Conservation (phyloP, 179 eudicot genomes). For the Carnegiea gigantea region DNA sequence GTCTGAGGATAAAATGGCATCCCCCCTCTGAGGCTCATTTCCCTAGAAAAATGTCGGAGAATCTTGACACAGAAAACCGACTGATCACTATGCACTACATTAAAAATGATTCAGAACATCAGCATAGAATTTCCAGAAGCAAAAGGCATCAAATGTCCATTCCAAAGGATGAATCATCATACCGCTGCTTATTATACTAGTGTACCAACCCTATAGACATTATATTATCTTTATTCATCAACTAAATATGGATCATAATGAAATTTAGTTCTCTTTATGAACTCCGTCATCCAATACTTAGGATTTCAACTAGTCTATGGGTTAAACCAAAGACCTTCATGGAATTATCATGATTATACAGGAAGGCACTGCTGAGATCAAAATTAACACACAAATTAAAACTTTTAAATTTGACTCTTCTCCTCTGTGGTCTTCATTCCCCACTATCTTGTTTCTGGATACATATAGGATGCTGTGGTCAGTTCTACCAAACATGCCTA, state of each 20-base stretch:
- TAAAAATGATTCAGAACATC: not conserved
- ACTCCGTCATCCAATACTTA: not conserved
- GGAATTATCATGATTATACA: not conserved
- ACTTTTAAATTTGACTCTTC: too few relatives aligned
- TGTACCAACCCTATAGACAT: not conserved
- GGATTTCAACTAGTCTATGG: not conserved
- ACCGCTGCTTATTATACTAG: not conserved
- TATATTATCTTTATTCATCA: not conserved
- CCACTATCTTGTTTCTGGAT: too few relatives aligned
- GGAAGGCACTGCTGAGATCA: not conserved
- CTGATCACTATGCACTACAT: too few relatives aligned
- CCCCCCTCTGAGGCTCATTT: not conserved
- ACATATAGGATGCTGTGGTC: too few relatives aligned
- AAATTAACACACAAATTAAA: not conserved
- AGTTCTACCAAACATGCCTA: too few relatives aligned
- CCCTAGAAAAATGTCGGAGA: not conserved
- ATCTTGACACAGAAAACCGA: too few relatives aligned
- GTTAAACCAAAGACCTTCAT: not conserved
- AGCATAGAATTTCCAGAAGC: not conserved
- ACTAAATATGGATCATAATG: not conserved
- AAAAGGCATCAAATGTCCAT: not conserved
- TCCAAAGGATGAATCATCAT: not conserved
- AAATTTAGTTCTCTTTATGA: not conserved
- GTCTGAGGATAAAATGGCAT: not conserved
- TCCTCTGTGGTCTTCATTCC: too few relatives aligned